Conservation (phyloP, 805 yeast genomes). For the Wickerhamomyces strasburgensis region DNA sequence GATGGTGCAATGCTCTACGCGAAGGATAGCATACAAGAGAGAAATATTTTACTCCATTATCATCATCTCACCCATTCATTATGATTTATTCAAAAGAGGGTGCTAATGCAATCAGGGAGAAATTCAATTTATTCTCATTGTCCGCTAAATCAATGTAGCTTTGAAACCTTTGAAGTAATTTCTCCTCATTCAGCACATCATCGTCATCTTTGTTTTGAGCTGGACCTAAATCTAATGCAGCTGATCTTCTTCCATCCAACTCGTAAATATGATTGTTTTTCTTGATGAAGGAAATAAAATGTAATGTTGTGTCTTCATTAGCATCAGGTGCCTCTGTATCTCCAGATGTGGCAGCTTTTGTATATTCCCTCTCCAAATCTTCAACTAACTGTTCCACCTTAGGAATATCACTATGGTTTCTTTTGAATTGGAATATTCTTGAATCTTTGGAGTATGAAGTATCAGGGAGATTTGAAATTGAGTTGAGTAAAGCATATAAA, state of each 20-base stretch:
- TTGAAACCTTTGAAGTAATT: conserved; percentile 51
- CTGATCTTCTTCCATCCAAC: conserved; percentile 81
- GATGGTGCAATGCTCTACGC: too few relatives aligned
- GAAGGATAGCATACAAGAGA: too few relatives aligned
- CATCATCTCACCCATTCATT: not conserved
- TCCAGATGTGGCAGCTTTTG: conserved; percentile 34
- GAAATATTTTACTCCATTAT: too few relatives aligned
- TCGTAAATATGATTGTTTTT: conserved; percentile 63
- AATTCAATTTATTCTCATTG: conserved; percentile 54
- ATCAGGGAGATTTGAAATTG: conserved; percentile 37
- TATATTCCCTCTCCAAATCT: conserved; percentile 39
- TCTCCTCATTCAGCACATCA: conserved; percentile 51
- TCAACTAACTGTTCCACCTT: conserved; percentile 38
- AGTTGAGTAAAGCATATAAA: conserved; percentile 78
- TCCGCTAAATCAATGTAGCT: conserved; percentile 62
- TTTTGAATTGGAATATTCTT: conserved; percentile 14
- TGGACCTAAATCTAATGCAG: conserved; percentile 62
- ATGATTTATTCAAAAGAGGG: conserved; percentile 39
- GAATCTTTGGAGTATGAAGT: conserved; percentile 19
- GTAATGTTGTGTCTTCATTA: conserved; percentile 52
- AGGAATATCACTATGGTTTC: conserved; percentile 12
- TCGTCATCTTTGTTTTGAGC: conserved; percentile 25
- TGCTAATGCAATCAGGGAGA: conserved; percentile 74
- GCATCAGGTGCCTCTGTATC: conserved; percentile 61
- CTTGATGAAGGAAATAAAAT: conserved; percentile 71